phyloP scores from a whole-genome alignment of 2,329 filamentous ascomycete genomes.

The Epichloe amarillans region DNA sequence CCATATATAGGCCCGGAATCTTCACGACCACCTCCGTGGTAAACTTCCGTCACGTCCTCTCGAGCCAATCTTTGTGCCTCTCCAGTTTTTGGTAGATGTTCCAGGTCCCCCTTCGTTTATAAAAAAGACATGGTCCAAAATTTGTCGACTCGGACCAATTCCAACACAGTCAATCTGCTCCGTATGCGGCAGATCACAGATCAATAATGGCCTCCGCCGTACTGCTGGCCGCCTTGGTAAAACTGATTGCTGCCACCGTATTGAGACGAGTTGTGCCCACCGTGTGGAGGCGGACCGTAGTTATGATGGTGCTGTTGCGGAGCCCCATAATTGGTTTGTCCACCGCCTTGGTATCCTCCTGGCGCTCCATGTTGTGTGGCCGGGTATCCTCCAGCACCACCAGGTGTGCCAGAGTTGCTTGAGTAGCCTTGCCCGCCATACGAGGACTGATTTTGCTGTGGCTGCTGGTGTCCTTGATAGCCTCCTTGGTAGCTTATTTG shows the following conservation, averaged over 20 bases:
- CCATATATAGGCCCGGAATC: neutral
- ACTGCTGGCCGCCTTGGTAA: conserved; percentile 14
- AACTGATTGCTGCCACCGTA: conserved; percentile 15
- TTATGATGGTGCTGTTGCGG: conserved; percentile 9
- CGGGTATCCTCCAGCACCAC: conserved; percentile 9
- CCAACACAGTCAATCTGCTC: neutral
- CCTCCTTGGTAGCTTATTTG: conserved; percentile 5
- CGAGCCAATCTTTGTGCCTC: neutral
- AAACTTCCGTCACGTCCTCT: neutral
- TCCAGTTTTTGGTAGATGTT: neutral
- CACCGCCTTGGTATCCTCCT: conserved; percentile 9
- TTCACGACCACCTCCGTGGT: neutral
- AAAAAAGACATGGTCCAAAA: neutral
- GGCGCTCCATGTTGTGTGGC: conserved; percentile 13
- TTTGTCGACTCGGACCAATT: neutral
- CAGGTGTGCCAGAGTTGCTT: conserved; percentile 7
- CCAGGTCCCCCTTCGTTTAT: neutral
- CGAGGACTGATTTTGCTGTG: conserved; percentile 9
- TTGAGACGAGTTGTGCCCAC: conserved; percentile 11
- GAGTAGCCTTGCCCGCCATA: conserved; percentile 12
- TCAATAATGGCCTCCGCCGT: conserved; percentile 9
- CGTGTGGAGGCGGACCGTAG: conserved; percentile 6
- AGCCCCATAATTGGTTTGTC: conserved; percentile 12
- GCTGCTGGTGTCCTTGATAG: conserved; percentile 4
- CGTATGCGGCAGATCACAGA: conserved; percentile 1